phyloP scores from a whole-genome alignment of 768 basidiomycete species.

The Roridomyces roridus region DNA sequence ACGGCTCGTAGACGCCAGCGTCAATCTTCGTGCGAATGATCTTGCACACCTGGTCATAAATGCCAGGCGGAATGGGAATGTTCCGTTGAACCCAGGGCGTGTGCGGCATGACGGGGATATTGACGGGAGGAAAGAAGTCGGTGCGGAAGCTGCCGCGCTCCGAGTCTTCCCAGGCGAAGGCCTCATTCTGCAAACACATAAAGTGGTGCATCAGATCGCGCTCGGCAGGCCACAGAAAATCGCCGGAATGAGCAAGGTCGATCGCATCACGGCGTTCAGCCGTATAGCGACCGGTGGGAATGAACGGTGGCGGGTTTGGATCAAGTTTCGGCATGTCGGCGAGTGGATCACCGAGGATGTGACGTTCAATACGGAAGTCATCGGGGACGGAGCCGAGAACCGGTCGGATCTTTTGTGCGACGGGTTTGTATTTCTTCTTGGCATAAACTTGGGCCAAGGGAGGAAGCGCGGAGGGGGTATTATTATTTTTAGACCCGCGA shows the following conservation, averaged over 20 bases:
- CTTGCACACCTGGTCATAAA: constrained; percentile 17
- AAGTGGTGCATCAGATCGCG: constrained; percentile 12
- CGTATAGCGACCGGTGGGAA: constrained; percentile 21
- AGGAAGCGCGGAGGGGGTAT: not conserved
- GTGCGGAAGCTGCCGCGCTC: constrained; percentile 25
- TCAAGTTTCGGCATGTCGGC: constrained; percentile 10
- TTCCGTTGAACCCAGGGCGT: constrained; percentile 29
- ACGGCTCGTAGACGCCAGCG: constrained; percentile 11
- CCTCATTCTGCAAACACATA: constrained; percentile 18
- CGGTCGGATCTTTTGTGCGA: constrained; percentile 26
- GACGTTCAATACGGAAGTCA: constrained; percentile 23
- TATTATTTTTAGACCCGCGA: not conserved
- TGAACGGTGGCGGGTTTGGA: constrained; percentile 10
- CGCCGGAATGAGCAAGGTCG: constrained; percentile 4
- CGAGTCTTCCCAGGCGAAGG: constrained; percentile 26
- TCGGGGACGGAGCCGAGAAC: constrained; percentile 23
- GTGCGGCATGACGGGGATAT: constrained; percentile 27
- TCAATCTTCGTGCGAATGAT: constrained; percentile 9
- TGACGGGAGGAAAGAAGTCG: constrained; percentile 29
- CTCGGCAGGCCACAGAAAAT: constrained; percentile 27
- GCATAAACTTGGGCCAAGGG: constrained; percentile 1
- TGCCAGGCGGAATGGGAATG: constrained; percentile 30
- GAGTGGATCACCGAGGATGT: constrained; percentile 22
- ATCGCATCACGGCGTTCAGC: constrained; percentile 7
- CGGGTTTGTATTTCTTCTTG: constrained; percentile 31